phyloP scores from a whole-genome alignment of 371 early-diverging fungal species.

The Hamiltosporidium tvaerminnensis region DNA sequence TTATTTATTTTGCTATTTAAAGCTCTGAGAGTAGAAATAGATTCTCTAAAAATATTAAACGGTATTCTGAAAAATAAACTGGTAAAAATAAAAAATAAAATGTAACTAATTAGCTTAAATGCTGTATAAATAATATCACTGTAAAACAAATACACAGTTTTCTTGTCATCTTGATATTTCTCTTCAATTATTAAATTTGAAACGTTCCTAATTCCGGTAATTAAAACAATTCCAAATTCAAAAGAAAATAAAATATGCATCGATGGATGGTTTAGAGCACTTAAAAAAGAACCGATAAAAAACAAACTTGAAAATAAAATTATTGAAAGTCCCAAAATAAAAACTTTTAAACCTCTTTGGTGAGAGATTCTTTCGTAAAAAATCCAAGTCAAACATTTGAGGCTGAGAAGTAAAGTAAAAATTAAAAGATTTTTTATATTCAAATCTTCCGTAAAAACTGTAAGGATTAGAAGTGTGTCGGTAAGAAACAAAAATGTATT shows the following conservation, averaged over 20 bases:
- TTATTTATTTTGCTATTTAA: conserved; percentile 22
- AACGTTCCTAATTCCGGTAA: conserved; percentile 26
- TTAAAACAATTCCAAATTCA: conserved; percentile 33
- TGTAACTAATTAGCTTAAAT: not conserved
- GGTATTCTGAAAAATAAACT: conserved; percentile 38
- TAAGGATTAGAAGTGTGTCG: conserved; percentile 37
- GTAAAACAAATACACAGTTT: conserved; percentile 14
- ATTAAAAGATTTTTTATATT: conserved; percentile 23
- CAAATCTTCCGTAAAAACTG: conserved; percentile 44
- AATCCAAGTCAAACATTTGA: conserved; percentile 39
- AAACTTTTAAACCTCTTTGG: conserved; percentile 3
- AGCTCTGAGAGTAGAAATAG: conserved; percentile 17
- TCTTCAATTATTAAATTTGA: not conserved
- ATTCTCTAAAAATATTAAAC: conserved; percentile 32
- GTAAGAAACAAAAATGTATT: conserved; percentile 28
- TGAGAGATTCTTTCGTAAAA: conserved; percentile 23
- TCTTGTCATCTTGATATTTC: not conserved
- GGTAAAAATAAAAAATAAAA: conserved; percentile 34
- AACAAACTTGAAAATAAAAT: conserved; percentile 1
- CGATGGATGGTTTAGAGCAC: not conserved
- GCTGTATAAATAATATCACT: conserved; percentile 25
- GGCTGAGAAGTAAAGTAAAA: conserved; percentile 33
- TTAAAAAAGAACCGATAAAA: not conserved
- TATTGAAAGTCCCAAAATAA: conserved; percentile 2
- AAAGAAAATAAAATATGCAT: conserved; percentile 39